Base-by-base conservation (phyloP, 805 yeast species). In the Tetrapisispora pingtungensis region DNA sequence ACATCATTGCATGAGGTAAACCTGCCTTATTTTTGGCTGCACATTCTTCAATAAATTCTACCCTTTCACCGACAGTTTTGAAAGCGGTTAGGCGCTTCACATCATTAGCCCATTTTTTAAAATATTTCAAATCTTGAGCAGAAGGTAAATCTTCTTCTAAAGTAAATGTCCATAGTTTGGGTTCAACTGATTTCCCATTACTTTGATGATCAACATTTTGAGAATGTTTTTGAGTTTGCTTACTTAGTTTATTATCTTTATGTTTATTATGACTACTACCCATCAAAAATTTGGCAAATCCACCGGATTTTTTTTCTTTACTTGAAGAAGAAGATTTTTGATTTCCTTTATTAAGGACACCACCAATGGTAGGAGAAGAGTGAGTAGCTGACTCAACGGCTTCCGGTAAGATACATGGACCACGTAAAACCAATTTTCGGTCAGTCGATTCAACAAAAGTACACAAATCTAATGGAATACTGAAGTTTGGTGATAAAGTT, bases 91-190 rank as follows among this genome's bases (percentile, higher is more conserved):
- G 62, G 48, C 77, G 80, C 27, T 66, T 62, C 37, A 81, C 59
- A 55, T 79, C 82, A 26, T 68, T 70, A 31, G 67, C 61, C 86
- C 86, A 81, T 50, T 68, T 69, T 22, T 55, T 56, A 41, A 72
- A 72, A 42, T 75, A 75, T 31, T 61, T 66, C 14, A 52, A 59
- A 24, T 65, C 67, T 10, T 48, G 70, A 55, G 59, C 81, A 63
- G 63, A 71, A 66, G 58, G 74, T 14, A 48, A 44, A n/a, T 52
- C 48, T n/a, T 52, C 40, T 3, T 50, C 49, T 2, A 54, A 47
- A 32, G 55, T 59, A 45, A 64, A 62, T 1, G 53, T 49, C 60
- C 65, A 61, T 24, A 49, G 53, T 6, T 56, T 56, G 4, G 46
- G 33, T 35, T 53, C 54, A 4, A 24, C 7, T 14, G 33, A 13